These are phyloP conservation scores for Tricholoma flavovirens DNA, from an alignment of 768 basidiomycete genomes.

Conservation along the genomic window DNA sequence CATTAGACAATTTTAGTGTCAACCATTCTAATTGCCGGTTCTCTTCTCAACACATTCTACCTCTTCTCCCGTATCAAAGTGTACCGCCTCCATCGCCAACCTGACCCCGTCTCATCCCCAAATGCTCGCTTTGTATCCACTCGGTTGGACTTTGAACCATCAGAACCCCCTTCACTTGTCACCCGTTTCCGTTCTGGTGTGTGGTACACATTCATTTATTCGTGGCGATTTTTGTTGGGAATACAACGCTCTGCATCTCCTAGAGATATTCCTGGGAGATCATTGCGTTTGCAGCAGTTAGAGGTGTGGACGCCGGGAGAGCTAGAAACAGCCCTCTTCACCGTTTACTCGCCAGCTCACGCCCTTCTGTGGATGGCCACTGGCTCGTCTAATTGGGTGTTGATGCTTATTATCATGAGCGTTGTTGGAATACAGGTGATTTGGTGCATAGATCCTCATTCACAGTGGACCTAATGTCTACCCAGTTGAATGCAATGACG, in stretches of 20 bases:
- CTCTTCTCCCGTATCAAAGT: constrained; percentile 64
- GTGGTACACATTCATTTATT: constrained; percentile 50
- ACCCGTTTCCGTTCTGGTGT: constrained; percentile 37
- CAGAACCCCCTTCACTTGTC: constrained; percentile 38
- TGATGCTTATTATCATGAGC: constrained; percentile 65
- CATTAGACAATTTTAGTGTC: constrained; percentile 62
- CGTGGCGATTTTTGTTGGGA: constrained; percentile 65
- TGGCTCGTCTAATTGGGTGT: constrained; percentile 68
- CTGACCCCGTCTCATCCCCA: constrained; percentile 64
- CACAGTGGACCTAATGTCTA: not conserved
- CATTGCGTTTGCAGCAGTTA: constrained; percentile 63
- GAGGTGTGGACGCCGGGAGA: constrained; percentile 76
- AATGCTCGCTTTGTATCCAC: constrained; percentile 63
- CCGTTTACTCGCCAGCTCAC: constrained; percentile 76
- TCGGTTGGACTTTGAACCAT: constrained; percentile 40
- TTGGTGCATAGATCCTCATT: constrained; percentile 5
- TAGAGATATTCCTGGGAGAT: constrained; percentile 32
- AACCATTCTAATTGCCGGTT: constrained; percentile 44
- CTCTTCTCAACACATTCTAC: constrained; percentile 57
- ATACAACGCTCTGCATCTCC: constrained; percentile 39
- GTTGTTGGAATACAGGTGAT: constrained; percentile 60
- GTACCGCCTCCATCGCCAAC: constrained; percentile 61
- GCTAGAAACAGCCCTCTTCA: constrained; percentile 63
- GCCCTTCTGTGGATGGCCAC: constrained; percentile 69
- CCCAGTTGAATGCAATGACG: constrained; percentile 44